Conservation (phyloP, 805 yeast genomes). For the Spathaspora hagerdaliae region DNA sequence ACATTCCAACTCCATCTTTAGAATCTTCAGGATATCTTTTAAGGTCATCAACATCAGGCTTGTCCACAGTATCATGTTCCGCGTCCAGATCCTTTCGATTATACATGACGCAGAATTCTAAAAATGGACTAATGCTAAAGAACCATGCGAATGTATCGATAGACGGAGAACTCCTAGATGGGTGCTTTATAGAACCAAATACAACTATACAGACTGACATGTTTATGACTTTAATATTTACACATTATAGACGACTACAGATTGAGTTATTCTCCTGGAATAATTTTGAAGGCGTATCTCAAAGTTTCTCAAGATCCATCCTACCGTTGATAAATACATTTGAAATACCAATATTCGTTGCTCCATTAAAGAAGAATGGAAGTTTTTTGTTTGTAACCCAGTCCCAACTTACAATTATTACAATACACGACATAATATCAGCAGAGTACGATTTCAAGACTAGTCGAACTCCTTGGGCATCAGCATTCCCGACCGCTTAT, state of each 20-base stretch:
- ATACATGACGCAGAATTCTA: slow-evolving; percentile 30
- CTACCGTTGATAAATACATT: slow-evolving; percentile 39
- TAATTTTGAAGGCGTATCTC: slow-evolving; percentile 27
- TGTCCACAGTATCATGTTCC: slow-evolving; percentile 35
- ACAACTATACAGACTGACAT: slow-evolving; percentile 15
- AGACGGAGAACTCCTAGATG: slow-evolving; percentile 37
- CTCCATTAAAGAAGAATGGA: slow-evolving; percentile 33
- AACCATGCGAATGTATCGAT: slow-evolving; percentile 36
- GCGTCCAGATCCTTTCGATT: slow-evolving; percentile 34
- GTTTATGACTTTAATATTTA: slow-evolving; percentile 32
- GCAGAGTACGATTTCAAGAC: slow-evolving; percentile 38
- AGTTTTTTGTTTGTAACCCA: slow-evolving; percentile 38
- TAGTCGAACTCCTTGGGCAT: slow-evolving; percentile 13
- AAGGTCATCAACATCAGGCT: slow-evolving; percentile 34
- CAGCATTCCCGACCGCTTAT: slow-evolving; percentile 38
- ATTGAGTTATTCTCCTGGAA: slow-evolving; percentile 41
- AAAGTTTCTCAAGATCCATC: slow-evolving; percentile 28
- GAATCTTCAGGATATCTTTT: slow-evolving; percentile 21
- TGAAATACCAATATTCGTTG: slow-evolving; percentile 39
- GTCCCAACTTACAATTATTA: slow-evolving; percentile 28
- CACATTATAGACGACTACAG: slow-evolving; percentile 32
- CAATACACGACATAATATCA: slow-evolving; percentile 43
- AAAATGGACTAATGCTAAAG: slow-evolving; percentile 34
- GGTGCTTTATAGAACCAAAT: slow-evolving; percentile 41
- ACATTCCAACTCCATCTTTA: slow-evolving; percentile 7